These are phyloP conservation scores for Phytophthora sojae DNA, from an alignment of 352 stramenopile genomes.

Conservation along the genomic window DNA sequence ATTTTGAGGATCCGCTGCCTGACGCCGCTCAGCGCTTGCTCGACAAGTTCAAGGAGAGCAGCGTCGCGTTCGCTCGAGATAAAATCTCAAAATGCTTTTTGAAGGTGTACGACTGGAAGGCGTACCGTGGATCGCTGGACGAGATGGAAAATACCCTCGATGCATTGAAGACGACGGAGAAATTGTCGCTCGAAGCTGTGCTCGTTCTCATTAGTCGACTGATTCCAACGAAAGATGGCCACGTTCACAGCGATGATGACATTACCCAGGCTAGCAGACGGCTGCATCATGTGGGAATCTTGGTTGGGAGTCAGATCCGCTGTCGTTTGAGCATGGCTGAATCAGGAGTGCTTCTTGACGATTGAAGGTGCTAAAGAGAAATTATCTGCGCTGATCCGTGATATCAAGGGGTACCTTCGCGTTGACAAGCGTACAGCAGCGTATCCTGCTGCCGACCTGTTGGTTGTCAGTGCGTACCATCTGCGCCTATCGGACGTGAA, in stretches of 20 bases:
- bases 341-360: background rate
- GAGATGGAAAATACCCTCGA: background rate
- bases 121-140: background rate
- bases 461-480: background rate
- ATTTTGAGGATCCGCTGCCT: conserved; percentile 8
- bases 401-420: background rate
- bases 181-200: background rate
- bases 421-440: background rate
- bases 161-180: background rate
- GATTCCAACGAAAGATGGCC: background rate
- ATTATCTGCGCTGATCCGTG: background rate
- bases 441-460: background rate
- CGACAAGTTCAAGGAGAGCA: background rate
- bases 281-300: background rate
- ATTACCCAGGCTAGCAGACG: background rate
- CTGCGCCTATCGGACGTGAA: background rate
- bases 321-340: background rate
- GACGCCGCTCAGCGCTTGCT: conserved; percentile 15
- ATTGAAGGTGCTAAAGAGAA: background rate
- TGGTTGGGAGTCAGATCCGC: background rate
- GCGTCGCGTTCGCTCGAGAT: background rate
- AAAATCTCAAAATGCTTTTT: background rate
- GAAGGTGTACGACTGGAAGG: background rate
- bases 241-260: background rate
- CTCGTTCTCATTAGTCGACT: background rate